Percentiles rank a stretch among this genome's conserved stretches.
Conservation (phyloP, 2,329 filamentous ascomycete genomes). For the Fusarium xyrophilum region DNA sequence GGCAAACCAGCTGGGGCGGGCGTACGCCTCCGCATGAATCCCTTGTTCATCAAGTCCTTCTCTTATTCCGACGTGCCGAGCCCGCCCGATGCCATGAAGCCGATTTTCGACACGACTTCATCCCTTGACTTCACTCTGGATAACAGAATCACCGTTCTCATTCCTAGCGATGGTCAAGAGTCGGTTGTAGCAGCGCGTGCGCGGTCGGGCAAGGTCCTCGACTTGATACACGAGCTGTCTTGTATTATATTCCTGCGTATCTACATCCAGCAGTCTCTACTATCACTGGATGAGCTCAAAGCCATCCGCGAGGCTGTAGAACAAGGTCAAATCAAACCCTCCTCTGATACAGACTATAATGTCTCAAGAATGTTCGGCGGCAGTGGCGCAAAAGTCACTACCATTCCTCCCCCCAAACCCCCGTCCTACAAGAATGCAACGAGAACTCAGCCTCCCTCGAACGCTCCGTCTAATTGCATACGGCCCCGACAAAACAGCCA, state of each 20-base stretch:
- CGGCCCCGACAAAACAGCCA: slow-evolving; percentile 9
- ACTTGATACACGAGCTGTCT: not conserved
- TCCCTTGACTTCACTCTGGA: not conserved
- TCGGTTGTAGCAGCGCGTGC: slow-evolving; percentile 1
- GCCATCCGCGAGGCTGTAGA: not conserved
- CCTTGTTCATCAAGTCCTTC: slow-evolving; percentile 10
- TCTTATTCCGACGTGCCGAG: not conserved
- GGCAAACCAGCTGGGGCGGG: slow-evolving; percentile 4
- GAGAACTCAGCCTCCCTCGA: not conserved
- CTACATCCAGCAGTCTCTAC: not conserved
- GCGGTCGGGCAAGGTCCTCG: slow-evolving; percentile 8
- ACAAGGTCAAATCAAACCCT: not conserved
- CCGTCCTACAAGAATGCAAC: slow-evolving; percentile 7
- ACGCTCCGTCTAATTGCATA: not conserved
- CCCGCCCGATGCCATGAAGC: not conserved
- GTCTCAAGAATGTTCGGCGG: slow-evolving; percentile 6
- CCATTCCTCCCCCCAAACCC: not conserved
- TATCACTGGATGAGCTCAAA: not conserved
- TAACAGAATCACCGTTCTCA: slow-evolving; percentile 2
- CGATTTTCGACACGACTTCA: not conserved
- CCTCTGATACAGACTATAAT: not conserved
- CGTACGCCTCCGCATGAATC: not conserved
- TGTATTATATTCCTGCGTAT: not conserved
- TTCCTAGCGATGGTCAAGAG: slow-evolving; percentile 3
- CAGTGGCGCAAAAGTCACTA: not conserved